Conservation (phyloP, 108 stramenopile genomes). For the Cyclotella distinguenda region DNA sequence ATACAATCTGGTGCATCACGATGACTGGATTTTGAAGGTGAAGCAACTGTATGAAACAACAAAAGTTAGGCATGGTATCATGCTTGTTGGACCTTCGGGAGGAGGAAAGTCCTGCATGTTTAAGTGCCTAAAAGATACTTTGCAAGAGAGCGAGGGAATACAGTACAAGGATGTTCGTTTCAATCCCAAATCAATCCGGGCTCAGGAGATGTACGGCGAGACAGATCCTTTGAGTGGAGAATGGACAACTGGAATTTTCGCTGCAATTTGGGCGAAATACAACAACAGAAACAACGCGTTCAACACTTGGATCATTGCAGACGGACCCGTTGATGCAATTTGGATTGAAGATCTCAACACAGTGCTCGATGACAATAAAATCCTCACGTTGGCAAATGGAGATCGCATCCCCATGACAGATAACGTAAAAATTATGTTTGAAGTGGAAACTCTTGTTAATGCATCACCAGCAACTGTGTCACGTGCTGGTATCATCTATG, state of each 20-base stretch:
- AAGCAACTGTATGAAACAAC: constrained; percentile 89
- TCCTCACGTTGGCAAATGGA: constrained; percentile 89
- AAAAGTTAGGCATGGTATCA: constrained; percentile 84
- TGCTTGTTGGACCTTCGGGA: constrained; percentile 89
- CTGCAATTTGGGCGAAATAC: constrained; percentile 91
- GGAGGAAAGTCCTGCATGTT: constrained; percentile 92
- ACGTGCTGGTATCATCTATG: constrained; percentile 92
- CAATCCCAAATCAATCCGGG: constrained; percentile 91
- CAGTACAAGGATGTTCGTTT: constrained; percentile 80
- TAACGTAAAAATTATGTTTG: constrained; percentile 86
- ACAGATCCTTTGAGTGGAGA: constrained; percentile 85
- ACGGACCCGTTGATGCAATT: constrained; percentile 93
- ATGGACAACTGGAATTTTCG: constrained; percentile 93
- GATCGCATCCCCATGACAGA: constrained; percentile 95
- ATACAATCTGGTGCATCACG: constrained; percentile 56
- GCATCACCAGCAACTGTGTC: constrained; percentile 94
- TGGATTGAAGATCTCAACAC: constrained; percentile 96
- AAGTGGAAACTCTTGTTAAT: constrained; percentile 88
- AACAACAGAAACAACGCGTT: constrained; percentile 83
- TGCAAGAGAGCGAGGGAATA: constrained; percentile 68
- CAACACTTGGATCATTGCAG: constrained; percentile 93
- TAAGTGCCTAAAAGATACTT: constrained; percentile 67
- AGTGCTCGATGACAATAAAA: constrained; percentile 89
- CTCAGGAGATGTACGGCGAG: constrained; percentile 94
- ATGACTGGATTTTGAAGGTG: constrained; percentile 82